A percentile compares a stretch with the other conserved stretches of the same genome.
Evolutionary conservation across 441 rosid species (phyloP).

Genomic region (Adansonia gregorii): DNA sequence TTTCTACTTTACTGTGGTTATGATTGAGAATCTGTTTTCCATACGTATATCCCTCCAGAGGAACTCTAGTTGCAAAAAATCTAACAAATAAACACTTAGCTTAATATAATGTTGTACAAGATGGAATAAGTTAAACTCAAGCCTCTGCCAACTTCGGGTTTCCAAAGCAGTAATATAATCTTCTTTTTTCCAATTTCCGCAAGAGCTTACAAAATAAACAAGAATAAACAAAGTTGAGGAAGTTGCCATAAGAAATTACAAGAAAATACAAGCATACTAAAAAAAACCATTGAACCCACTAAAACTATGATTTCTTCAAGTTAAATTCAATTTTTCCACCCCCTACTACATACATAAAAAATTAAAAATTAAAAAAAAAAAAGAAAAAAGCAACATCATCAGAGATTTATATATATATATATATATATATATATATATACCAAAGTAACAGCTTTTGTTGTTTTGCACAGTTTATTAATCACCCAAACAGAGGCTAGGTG

Average conservation of each 20-base stretch:
- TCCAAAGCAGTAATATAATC: neutral
- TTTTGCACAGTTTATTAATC: neutral
- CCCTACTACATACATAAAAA: neutral
- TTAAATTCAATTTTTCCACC: neutral
- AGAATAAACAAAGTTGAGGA: neutral
- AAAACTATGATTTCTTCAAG: neutral
- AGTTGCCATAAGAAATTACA: constrained; percentile 10
- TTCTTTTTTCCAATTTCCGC: neutral
- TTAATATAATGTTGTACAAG: neutral
- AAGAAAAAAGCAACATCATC: neutral
- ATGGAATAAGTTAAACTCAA: neutral
- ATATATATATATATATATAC: no score
- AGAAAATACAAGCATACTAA: neutral
- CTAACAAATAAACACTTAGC: neutral
- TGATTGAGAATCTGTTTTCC: neutral
- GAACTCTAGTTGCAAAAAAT: neutral
- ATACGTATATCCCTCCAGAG: neutral
- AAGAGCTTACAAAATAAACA: neutral
- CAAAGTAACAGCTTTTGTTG: constrained; percentile 11
- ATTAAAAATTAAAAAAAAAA: neutral
- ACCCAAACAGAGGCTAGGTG: neutral
- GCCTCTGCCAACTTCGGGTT: neutral
- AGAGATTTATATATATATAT: neutral
- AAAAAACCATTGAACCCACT: neutral
- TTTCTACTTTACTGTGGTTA: neutral